Base-by-base conservation (phyloP, 441 rosid species). In the Bocquillonia castaneifolia region DNA sequence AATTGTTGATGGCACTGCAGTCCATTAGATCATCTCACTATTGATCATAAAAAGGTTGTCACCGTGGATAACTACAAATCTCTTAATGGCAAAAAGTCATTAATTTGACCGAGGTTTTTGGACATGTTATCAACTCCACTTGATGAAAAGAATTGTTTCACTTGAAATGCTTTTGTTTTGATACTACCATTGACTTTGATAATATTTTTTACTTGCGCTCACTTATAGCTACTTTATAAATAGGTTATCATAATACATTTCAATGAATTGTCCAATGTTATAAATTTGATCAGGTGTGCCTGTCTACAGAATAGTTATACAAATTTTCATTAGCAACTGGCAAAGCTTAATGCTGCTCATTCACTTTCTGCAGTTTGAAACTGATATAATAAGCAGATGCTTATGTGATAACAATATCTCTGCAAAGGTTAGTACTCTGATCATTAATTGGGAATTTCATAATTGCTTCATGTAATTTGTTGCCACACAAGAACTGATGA, bases 341-440 rank as follows among this genome's bases (percentile, higher is more conserved):
- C 55, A 50, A 47, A 10, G 62, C 73, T 75, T 61, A 77, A 59
- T 37, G 66, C 69, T 66, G 68, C 26, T 47, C 57, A 23, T 69
- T 80, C 60, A 69, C 29, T 1, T 58, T 79, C 70, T 75, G 85
- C 91, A 91, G 99, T 86, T 47, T 76, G 99, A 93, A 81, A 83
- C 95, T 70, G 95, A 91, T 81, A 72, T 64, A 48, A 69, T 93
- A 74, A 93, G 98, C 88, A 86, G 81, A 73, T 83, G 86, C 77
- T 80, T 93, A 67, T 80, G 88, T 29, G 96, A 93, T 71, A 83
- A 82, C 82, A 83, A 85, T 81, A 86, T 91, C 66, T 76, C 74
- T 54, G 86, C 96, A 70, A 93, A 93, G 96, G 98, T 90, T 75
- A 65, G 84, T 64, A 34, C 62, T 10, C 69, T 22, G 26, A 47